Conservation (phyloP, 495 filamentous ascomycete species). For the Aspergillus haitiensis region DNA sequence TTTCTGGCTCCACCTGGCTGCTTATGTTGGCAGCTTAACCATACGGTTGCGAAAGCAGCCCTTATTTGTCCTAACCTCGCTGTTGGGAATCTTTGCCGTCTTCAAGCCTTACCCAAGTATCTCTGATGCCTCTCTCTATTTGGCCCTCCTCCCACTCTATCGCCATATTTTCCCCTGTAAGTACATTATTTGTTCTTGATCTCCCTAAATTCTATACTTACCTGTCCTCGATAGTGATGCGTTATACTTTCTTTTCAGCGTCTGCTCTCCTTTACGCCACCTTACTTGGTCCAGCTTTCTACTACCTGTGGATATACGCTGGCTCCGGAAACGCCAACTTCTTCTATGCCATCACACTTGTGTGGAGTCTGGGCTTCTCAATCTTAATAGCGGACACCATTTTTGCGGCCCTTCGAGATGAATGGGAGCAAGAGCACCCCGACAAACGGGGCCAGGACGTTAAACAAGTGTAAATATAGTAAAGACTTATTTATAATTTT, state of each 20-base stretch:
- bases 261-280: conserved; percentile 82
- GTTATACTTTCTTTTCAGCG: conserved; percentile 85
- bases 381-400: conserved; percentile 78
- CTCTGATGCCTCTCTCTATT: conserved; percentile 78
- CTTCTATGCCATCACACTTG: conserved; percentile 97
- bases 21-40: conserved; percentile 82
- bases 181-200: conserved; percentile 29
- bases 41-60: conserved; percentile 80
- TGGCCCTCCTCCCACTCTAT: conserved; percentile 83
- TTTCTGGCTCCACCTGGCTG: conserved; percentile 92
- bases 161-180: conserved; percentile 86
- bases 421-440: conserved; percentile 90
- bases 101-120: conserved; percentile 97
- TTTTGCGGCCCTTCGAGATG: conserved; percentile 86
- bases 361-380: conserved; percentile 89
- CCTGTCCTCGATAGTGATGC: conserved; percentile 69
- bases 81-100: conserved; percentile 84
- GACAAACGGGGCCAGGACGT: conserved; percentile 86
- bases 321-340: conserved; percentile 98
- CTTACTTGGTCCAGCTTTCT: conserved; percentile 91
- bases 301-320: conserved; percentile 97
- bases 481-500: conserved; percentile 16
- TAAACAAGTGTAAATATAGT: conserved; percentile 66
- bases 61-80: conserved; percentile 74
- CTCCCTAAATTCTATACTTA: conserved; percentile 20